Evolutionary conservation across 2,329 filamentous ascomycete genomes (phyloP).

Genomic region (Hymenoscyphus albidus): DNA sequence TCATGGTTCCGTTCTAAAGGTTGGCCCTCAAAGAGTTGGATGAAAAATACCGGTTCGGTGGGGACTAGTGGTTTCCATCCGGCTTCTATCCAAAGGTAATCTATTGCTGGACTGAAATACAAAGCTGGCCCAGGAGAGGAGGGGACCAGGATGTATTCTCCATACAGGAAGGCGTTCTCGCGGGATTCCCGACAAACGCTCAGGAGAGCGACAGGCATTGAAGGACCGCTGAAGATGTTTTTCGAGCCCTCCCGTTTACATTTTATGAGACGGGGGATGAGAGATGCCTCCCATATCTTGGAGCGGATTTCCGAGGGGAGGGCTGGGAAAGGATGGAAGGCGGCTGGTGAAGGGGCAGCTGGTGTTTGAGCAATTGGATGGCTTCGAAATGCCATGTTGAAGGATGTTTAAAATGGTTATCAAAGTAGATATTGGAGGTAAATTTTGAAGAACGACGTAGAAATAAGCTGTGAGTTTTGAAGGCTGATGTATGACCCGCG

Average conservation of each 20-base stretch:
- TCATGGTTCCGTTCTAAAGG: slow-evolving; percentile 8
- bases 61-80: slow-evolving; percentile 17
- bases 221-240: slow-evolving; percentile 8
- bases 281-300: slow-evolving; percentile 16
- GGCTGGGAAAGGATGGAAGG: neutral
- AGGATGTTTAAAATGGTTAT: neutral
- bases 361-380: neutral
- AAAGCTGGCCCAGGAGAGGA: neutral
- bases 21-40: too few relatives aligned
- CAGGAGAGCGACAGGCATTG: slow-evolving; percentile 4
- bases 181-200: slow-evolving; percentile 10
- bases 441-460: neutral
- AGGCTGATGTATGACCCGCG: neutral
- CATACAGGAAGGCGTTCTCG: slow-evolving; percentile 11
- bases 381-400: neutral
- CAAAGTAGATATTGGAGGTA: neutral
- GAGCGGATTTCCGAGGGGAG: slow-evolving; percentile 14
- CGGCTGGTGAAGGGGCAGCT: neutral
- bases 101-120: slow-evolving; percentile 12
- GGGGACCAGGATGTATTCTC: slow-evolving; percentile 7
- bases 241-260: slow-evolving; percentile 4
- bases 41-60: too few relatives aligned
- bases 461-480: neutral
- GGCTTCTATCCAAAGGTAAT: slow-evolving; percentile 25
- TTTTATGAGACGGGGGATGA: slow-evolving; percentile 10